Base-by-base conservation (phyloP, 305 asterid species). In the Solanum hybrid region DNA sequence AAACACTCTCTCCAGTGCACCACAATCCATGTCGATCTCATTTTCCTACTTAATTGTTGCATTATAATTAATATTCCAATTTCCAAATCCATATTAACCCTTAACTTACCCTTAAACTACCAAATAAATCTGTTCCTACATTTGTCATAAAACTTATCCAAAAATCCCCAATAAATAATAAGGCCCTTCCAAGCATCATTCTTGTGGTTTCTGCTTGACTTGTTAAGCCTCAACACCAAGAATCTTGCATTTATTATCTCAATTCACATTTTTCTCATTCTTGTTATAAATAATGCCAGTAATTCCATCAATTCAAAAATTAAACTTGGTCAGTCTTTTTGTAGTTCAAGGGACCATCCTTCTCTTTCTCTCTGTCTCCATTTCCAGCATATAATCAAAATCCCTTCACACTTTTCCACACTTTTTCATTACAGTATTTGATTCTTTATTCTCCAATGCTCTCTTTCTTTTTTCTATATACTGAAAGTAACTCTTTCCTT, bases 281-380 rank as follows among this genome's bases (percentile, higher is more conserved):
- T 77, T 87, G 82, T 86, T 68, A 80, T 89, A 89, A 61, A 90
- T 91, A 90, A 90, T 91, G 91, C 90, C 91, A 91, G 92, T 90
- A 87, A 92, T 24, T 90, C 26, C 29, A 17, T 26, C 88, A 79
- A 84, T 86, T 79, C 33, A 89, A 79, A 88, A 72, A 29, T 73
- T 85, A 79, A 90, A 79, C 90, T 84, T 77, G 87, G 84, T 86
- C 68, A 41, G 86, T 90, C 89, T 91, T 89, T 45, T 85, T 92
- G 91, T 88, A 89, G 85, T 87, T 91, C 51, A 87, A 61, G 94
- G 93, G 93, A 91, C 95, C 95, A 91, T 92, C 91, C 89, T 89
- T 34, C 89, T 82, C 91, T 88, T 80, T 89, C 85, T 36, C 45
- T 78, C 29, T 1, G 27, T 33, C 17, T 33, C 20, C 85, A 79